phyloP scores from a whole-genome alignment of 371 early-diverging fungal species.

The Mucor indicus region DNA sequence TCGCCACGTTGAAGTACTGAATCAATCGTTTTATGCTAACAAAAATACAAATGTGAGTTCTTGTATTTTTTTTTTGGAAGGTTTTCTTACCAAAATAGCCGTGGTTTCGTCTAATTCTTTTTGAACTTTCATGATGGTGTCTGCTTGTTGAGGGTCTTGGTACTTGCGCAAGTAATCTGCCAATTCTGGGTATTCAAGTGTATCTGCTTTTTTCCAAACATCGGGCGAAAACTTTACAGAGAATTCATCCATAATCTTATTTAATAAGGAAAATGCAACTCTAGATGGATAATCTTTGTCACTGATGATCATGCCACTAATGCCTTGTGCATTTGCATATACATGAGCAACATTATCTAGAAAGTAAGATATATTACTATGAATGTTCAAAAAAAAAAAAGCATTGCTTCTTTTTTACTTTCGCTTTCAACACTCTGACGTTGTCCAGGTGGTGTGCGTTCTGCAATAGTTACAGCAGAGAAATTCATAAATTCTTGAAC shows the following conservation, averaged over 20 bases:
- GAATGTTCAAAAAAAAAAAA: not conserved
- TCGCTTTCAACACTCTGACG: slow-evolving; percentile 85
- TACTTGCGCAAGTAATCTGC: slow-evolving; percentile 71
- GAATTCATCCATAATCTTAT: slow-evolving; percentile 89
- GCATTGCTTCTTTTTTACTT: slow-evolving; percentile 47
- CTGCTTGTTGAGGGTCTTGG: slow-evolving; percentile 93
- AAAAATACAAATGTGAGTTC: not conserved
- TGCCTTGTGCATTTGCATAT: slow-evolving; percentile 70
- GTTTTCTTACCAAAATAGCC: slow-evolving; percentile 79
- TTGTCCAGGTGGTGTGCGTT: slow-evolving; percentile 80
- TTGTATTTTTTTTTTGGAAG: not conserved
- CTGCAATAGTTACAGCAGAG: slow-evolving; percentile 80
- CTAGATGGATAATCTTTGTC: slow-evolving; percentile 93
- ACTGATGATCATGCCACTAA: slow-evolving; percentile 78
- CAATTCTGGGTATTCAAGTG: slow-evolving; percentile 68
- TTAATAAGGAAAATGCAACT: slow-evolving; percentile 85
- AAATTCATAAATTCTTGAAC: slow-evolving; percentile 90
- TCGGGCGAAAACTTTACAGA: slow-evolving; percentile 59
- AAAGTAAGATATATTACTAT: not conserved
- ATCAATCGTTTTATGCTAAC: slow-evolving; percentile 96
- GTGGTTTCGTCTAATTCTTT: slow-evolving; percentile 98
- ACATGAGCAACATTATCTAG: slow-evolving; percentile 86
- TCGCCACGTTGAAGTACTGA: slow-evolving; percentile 95
- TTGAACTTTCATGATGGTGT: slow-evolving; percentile 94
- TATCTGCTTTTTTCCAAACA: slow-evolving; percentile 51